These are phyloP conservation scores for Cucumis hystrix DNA, from an alignment of 306 rosid genomes.

Conservation along the genomic window DNA sequence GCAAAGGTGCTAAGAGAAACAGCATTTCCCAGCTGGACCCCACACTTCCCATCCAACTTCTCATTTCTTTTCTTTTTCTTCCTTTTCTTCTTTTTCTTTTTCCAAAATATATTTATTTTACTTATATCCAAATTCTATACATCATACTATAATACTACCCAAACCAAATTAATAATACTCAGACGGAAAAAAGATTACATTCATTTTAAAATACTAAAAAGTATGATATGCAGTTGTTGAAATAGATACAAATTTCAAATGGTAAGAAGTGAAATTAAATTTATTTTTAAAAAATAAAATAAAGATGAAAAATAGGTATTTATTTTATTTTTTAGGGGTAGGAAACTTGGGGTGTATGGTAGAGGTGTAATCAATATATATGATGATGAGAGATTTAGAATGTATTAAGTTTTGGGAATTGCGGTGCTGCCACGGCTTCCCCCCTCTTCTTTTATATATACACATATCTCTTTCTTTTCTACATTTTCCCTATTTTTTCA, in stretches of 20 bases:
- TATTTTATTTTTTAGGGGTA: too few relatives aligned
- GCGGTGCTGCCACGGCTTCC: conserved; percentile 3
- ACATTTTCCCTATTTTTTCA: not conserved
- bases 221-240: too few relatives aligned
- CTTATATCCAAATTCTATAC: not conserved
- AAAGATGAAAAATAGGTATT: too few relatives aligned
- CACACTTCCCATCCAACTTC: not conserved
- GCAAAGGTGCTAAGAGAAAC: not conserved
- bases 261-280: too few relatives aligned
- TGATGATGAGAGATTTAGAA: not conserved
- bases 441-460: not conserved
- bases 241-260: too few relatives aligned
- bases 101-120: too few relatives aligned
- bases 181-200: too few relatives aligned
- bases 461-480: not conserved
- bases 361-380: not conserved
- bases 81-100: not conserved
- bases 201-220: too few relatives aligned
- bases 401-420: not conserved
- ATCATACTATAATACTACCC: too few relatives aligned
- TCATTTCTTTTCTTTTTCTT: not conserved
- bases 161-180: too few relatives aligned
- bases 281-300: too few relatives aligned
- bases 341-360: not conserved
- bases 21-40: conserved; percentile 2